Conservation (phyloP, 2,329 filamentous ascomycete species). For the Alternaria sp. region DNA sequence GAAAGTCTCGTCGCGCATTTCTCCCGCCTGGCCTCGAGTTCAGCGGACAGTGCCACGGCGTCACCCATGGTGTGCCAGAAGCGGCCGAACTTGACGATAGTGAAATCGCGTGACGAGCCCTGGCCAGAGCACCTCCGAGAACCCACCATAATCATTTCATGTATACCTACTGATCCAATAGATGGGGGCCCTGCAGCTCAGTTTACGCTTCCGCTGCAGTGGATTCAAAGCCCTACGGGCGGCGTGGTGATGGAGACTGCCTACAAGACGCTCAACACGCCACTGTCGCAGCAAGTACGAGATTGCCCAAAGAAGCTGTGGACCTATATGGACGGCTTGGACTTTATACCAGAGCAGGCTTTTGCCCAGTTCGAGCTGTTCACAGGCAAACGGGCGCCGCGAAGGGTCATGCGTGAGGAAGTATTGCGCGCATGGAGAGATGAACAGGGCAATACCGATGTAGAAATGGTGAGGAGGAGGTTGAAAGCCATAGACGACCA, state of each 20-base stretch:
- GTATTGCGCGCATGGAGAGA: conserved; percentile 57
- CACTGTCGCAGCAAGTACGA: conserved; percentile 73
- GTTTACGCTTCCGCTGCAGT: conserved; percentile 72
- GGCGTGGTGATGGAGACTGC: conserved; percentile 77
- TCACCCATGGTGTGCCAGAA: conserved; percentile 28
- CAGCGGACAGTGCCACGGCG: conserved; percentile 27
- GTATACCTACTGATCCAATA: conserved; percentile 75
- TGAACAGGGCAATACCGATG: conserved; percentile 43
- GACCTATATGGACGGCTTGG: conserved; percentile 78
- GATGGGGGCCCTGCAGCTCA: conserved; percentile 71
- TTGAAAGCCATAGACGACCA: conserved; percentile 48
- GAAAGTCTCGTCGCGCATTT: conserved; percentile 74
- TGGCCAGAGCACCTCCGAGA: conserved; percentile 71
- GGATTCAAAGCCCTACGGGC: conserved; percentile 76
- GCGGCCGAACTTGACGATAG: conserved; percentile 63
- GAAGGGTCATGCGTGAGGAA: conserved; percentile 73
- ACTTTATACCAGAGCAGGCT: conserved; percentile 79
- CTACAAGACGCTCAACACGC: conserved; percentile 77
- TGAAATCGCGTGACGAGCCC: conserved; percentile 65
- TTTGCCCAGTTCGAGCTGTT: conserved; percentile 85
- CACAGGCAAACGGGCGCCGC: conserved; percentile 75
- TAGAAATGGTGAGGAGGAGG: conserved; percentile 45
- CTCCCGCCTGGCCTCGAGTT: conserved; percentile 58
- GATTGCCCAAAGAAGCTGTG: conserved; percentile 68
- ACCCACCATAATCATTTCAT: conserved; percentile 78